Evolutionary conservation across 2,329 filamentous ascomycete species (phyloP), one percentile per base, ranked within the genome.

Genomic region (Ophiocordyceps camponoti-floridani): DNA sequence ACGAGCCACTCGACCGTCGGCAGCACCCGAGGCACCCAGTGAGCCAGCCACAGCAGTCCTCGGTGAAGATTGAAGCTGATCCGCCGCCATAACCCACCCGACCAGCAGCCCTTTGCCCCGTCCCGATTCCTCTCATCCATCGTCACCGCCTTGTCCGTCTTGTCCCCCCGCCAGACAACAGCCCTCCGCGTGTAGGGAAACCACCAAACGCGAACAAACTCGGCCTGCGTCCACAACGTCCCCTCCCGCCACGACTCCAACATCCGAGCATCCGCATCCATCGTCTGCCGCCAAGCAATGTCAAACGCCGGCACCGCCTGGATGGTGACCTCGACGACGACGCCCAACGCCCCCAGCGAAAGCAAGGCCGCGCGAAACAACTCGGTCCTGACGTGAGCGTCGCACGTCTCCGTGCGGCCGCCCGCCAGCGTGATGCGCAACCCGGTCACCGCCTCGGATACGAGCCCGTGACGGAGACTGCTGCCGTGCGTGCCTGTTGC

Each of bases 141-240:
- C 23, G 23, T 23, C 23, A 23, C 23, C 23, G 23, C 23, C 23
- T 5, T 23, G 23, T 23, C 0, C 8, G 84, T 86, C 58, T 83
- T 82, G 42, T 86, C 73, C n/a, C 87, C 91, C 38, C 77, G 75
- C 91, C 91, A 98, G 41, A 93, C 75, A 42, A 96, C 84, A 0
- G 85, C 86, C 41, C 85, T 76, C 46, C 85, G 77, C 57, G 84
- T 86, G 64, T 96, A 94, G 0, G 91, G 91, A 58, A 94, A 79
- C 91, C 91, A 98, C 89, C 91, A 98, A 27, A 95, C 86, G 27
- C 91, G 75, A 26, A 93, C 85, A 56, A 89, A 98, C 61, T 96
- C 87, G 48, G 80, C 77, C 48, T 78, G 73, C 1, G 76, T 84
- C 89, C 91, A 96, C 13, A 96, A 69, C 31, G 73, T 72, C 7